Percentiles rank a stretch among this genome's conserved stretches.
Evolutionary conservation across 345 rosid genomes (phyloP).

Genomic region (Salix koriyanagi): DNA sequence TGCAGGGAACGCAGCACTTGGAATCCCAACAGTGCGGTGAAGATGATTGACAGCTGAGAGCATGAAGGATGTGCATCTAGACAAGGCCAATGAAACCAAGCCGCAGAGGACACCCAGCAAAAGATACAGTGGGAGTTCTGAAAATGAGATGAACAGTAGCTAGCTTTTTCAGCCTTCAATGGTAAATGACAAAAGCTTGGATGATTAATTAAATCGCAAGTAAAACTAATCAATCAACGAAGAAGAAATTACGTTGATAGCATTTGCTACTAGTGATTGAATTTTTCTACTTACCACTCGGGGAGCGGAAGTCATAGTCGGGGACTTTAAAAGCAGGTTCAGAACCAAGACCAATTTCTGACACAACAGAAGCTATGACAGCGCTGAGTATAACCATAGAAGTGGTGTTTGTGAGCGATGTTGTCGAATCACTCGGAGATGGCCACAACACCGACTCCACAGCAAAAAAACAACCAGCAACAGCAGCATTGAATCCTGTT

Average conservation of each 20-base stretch:
- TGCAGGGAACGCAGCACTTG: slow-evolving; percentile 69
- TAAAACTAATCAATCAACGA: too few species aligned
- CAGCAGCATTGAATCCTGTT: slow-evolving; percentile 92
- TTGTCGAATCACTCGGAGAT: slow-evolving; percentile 49
- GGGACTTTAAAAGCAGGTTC: slow-evolving; percentile 91
- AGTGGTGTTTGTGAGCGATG: slow-evolving; percentile 69
- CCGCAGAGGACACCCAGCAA: slow-evolving; percentile 78
- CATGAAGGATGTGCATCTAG: slow-evolving; percentile 76
- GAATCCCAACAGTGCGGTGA: slow-evolving; percentile 58
- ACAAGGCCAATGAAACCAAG: slow-evolving; percentile 61
- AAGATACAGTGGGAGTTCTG: slow-evolving; percentile 90
- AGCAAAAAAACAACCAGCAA: slow-evolving; percentile 93
- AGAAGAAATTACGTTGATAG: too few species aligned
- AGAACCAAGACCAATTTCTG: slow-evolving; percentile 83
- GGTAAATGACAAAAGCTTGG: too few species aligned
- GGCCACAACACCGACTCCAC: slow-evolving; percentile 95
- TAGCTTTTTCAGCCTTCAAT: too few species aligned
- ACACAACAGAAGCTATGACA: slow-evolving; percentile 77
- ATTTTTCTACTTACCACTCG: slow-evolving; percentile 48
- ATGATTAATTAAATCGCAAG: too few species aligned
- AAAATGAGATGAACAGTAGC: slow-evolving; percentile 20
- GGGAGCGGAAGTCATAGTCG: slow-evolving; percentile 83
- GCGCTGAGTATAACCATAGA: slow-evolving; percentile 92
- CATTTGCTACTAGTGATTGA: too few species aligned
- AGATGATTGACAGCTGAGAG: slow-evolving; percentile 44